phyloP scores from a whole-genome alignment of 139 green algal species.

The Chlorella sp. region DNA sequence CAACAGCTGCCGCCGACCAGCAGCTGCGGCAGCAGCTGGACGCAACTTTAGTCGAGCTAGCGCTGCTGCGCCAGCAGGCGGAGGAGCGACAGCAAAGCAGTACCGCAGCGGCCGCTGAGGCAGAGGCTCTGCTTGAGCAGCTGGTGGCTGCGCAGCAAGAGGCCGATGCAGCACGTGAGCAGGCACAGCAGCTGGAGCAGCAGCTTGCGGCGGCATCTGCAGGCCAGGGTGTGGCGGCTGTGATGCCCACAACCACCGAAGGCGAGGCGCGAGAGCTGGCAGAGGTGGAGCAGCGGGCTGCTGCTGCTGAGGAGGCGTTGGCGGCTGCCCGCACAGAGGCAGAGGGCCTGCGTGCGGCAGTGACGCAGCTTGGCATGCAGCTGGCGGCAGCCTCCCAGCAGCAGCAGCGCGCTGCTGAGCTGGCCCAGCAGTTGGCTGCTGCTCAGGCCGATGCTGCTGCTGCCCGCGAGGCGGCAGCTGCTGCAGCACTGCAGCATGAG shows the following conservation, averaged over 20 bases:
- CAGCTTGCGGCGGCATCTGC: not conserved
- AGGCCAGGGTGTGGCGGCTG: not conserved
- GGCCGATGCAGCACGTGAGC: not conserved
- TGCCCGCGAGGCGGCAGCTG: not conserved
- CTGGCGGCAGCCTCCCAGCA: slow-evolving; percentile 16
- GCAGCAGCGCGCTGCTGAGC: not conserved
- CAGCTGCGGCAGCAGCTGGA: slow-evolving; percentile 5
- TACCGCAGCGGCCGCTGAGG: not conserved
- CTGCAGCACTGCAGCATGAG: not conserved
- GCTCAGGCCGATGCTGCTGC: slow-evolving; percentile 18
- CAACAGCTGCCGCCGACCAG: not conserved
- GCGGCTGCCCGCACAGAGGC: not conserved
- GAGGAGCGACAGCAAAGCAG: not conserved
- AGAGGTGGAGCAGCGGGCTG: not conserved
- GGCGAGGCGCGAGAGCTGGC: not conserved
- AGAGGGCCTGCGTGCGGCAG: not conserved
- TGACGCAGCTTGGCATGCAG: slow-evolving; percentile 7
- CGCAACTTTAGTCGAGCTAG: not conserved
- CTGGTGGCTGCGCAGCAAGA: slow-evolving; percentile 17
- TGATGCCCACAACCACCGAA: not conserved
- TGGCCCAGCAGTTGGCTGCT: slow-evolving; percentile 36
- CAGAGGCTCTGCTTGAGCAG: not conserved
- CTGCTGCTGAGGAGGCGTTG: slow-evolving; percentile 3
- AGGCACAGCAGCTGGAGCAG: slow-evolving; percentile 3
- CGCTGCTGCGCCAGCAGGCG: slow-evolving; percentile 1